Evolutionary conservation across 164 flowering plant species (phyloP).

Genomic region (Berberis vulgaris): DNA sequence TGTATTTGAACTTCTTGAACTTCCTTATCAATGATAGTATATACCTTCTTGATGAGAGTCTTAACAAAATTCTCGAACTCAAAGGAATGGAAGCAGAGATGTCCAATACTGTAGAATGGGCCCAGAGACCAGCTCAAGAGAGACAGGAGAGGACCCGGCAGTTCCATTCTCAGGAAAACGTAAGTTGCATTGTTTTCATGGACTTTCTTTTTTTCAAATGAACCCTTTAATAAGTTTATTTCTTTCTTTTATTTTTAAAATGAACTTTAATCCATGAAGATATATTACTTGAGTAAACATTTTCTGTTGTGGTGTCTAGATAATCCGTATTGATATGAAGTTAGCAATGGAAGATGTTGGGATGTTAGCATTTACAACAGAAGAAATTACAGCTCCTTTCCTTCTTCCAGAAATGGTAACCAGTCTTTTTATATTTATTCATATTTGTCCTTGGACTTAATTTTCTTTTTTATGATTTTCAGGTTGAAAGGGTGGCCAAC

Average conservation of each 20-base stretch:
- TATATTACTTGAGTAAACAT: background rate
- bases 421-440: background rate
- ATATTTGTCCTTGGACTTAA: background rate
- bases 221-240: background rate
- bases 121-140: slow-evolving; percentile 86
- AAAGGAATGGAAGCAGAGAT: slow-evolving; percentile 95
- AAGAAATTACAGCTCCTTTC: slow-evolving; percentile 88
- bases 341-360: slow-evolving; percentile 97
- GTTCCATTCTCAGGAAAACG: slow-evolving; percentile 94
- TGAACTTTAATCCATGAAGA: background rate
- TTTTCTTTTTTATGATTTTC: slow-evolving; percentile 11
- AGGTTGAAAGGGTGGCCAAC: slow-evolving; percentile 98
- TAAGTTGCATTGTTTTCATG: slow-evolving; percentile 22
- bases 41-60: slow-evolving; percentile 94
- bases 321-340: slow-evolving; percentile 93
- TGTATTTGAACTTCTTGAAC: slow-evolving; percentile 88
- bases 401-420: slow-evolving; percentile 96
- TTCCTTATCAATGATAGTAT: slow-evolving; percentile 96
- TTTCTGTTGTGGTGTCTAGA: slow-evolving; percentile 31
- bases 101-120: slow-evolving; percentile 90
- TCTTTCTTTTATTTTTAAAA: no score
- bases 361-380: slow-evolving; percentile 90
- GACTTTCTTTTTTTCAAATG: background rate
- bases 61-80: slow-evolving; percentile 91
- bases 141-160: slow-evolving; percentile 93